phyloP scores from a whole-genome alignment of 2,329 filamentous ascomycete species.

The Sporothrix euskadiensis region DNA sequence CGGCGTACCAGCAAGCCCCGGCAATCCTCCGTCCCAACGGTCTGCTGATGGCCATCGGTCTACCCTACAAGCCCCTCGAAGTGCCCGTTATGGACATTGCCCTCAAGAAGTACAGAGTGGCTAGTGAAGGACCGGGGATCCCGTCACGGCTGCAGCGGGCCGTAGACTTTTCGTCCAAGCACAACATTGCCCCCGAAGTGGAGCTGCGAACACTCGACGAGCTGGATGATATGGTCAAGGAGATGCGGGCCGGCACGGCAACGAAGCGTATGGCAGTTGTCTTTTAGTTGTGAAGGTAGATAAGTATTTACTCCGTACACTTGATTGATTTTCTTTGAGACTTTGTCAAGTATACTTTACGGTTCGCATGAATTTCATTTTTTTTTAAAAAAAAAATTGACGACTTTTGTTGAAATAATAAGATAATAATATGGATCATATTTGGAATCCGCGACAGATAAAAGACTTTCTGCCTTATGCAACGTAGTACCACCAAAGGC shows the following conservation, averaged over 20 bases:
- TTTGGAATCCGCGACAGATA: too few species aligned
- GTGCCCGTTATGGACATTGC: conserved; percentile 45
- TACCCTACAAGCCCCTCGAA: conserved; percentile 42
- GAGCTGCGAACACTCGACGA: conserved; percentile 43
- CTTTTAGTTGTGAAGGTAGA: conserved; percentile 2
- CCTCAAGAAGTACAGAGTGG: conserved; percentile 44
- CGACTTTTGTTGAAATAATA: too few species aligned
- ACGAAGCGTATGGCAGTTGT: conserved; percentile 23
- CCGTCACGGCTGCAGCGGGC: conserved; percentile 48
- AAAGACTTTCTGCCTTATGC: too few species aligned
- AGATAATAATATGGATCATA: too few species aligned
- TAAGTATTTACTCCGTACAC: too few species aligned
- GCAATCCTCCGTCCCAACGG: conserved; percentile 42
- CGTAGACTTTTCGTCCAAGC: conserved; percentile 45
- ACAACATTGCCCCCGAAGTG: conserved; percentile 45
- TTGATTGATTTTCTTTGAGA: too few species aligned
- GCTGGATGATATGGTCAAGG: conserved; percentile 42
- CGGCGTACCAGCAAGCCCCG: conserved; percentile 43
- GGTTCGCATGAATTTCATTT: too few species aligned
- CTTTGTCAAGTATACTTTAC: too few species aligned
- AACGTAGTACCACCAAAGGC: too few species aligned
- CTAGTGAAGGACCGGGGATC: conserved; percentile 46
- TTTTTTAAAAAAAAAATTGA: too few species aligned
- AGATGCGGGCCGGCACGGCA: conserved; percentile 39
- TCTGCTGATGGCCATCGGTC: conserved; percentile 46